Base-by-base conservation (phyloP, 441 rosid species). In the Oxalis stricta region DNA sequence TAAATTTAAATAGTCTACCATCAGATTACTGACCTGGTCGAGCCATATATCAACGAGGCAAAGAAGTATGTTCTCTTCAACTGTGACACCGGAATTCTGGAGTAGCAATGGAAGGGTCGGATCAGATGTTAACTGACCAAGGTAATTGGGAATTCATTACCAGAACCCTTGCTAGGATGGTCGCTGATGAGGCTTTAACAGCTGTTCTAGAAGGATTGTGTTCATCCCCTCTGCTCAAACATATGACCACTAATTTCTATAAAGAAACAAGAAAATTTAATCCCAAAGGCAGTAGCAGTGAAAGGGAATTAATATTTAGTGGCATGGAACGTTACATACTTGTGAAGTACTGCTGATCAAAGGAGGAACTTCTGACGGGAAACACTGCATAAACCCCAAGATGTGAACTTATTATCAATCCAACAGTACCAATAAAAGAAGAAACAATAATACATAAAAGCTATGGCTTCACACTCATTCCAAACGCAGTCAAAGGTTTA, bases 11-110 rank as follows among this genome's bases (percentile, higher is more conserved):
- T n/a, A n/a, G n/a, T n/a, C n/a, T n/a, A n/a, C n/a, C n/a, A n/a
- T n/a, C n/a, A n/a, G n/a, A n/a, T n/a, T 29, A 40, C 81, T 48
- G 48, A 92, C 99, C 96, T 74, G 84, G 77, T 87, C 95, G 38
- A 92, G 88, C 99, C 99, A 92, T 58, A 82, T 55, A 69, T 92
- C 99, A 45, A 75, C 78, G 37, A 92, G 75, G 65, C 82, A 79
- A 49, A 92, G 84, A 61, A 92, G 92, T 57, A 84, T 54, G 41
- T 65, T 84, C 39, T 84, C 96, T 59, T 79, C 83, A 50, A 74
- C 32, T 30, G 69, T 29, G 31, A 65, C 67, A 58, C 95, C 84
- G 23, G 88, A 75, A 60, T 78, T 91, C 75, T 81, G 94, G 36
- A 81, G 73, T 52, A 76, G 68, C 46, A 52, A 48, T 29, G 73